These are phyloP conservation scores for Emergomyces pasteurianus DNA, from an alignment of 2,329 filamentous ascomycete species.

Conservation along the genomic window DNA sequence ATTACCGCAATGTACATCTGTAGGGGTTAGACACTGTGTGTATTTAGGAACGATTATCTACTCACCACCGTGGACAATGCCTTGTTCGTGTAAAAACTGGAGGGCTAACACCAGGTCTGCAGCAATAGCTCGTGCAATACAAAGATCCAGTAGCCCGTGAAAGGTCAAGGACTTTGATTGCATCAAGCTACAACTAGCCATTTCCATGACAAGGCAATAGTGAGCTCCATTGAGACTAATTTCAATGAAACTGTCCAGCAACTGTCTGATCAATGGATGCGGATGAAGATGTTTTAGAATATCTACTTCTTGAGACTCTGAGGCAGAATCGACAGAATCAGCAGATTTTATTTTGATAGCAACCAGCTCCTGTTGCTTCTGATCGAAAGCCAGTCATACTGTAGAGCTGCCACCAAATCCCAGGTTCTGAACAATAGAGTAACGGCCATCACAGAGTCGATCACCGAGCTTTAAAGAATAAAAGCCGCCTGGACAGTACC, in stretches of 20 bases:
- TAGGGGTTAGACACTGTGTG: constrained; percentile 4
- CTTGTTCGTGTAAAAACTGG: constrained; percentile 9
- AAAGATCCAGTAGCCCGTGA: constrained; percentile 9
- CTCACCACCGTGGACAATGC: constrained; percentile 11
- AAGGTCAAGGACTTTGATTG: constrained; percentile 6
- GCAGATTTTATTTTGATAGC: constrained; percentile 9
- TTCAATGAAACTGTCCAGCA: constrained; percentile 9
- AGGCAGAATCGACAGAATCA: constrained; percentile 5
- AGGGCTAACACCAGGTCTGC: constrained; percentile 8
- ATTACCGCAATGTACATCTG: constrained; percentile 11
- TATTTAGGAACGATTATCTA: constrained; percentile 5
- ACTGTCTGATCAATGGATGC: constrained; percentile 8
- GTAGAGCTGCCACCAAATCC: constrained; percentile 10
- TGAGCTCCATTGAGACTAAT: constrained; percentile 9
- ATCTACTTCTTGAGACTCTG: constrained; percentile 6
- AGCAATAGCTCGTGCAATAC: constrained; percentile 8
- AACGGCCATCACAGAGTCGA: constrained; percentile 6
- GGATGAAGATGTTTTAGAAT: constrained; percentile 7
- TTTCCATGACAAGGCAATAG: constrained; percentile 9
- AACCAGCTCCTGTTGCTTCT: constrained; percentile 8
- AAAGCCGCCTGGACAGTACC: constrained; percentile 8
- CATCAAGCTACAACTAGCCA: constrained; percentile 10
- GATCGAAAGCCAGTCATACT: constrained; percentile 10
- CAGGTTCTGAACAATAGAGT: constrained; percentile 9
- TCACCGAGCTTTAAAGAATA: constrained; percentile 9